Evolutionary conservation across 1,284 basidiomycete species (phyloP).

Genomic region (Quambalaria eucalypti): DNA sequence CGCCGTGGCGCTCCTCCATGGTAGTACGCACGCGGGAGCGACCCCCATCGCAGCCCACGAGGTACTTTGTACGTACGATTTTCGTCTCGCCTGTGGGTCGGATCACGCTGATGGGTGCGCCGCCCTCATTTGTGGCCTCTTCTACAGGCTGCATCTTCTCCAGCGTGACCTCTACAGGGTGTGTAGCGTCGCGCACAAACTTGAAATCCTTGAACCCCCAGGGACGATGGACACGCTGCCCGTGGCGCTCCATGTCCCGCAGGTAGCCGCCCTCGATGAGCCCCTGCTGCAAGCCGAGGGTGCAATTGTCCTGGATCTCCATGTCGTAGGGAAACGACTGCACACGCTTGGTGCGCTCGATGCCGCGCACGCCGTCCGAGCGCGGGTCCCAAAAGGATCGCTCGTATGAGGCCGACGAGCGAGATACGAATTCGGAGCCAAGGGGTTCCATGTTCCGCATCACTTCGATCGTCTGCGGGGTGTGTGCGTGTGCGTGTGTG

Average conservation of each 20-base stretch:
- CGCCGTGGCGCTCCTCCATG: conserved; percentile 32
- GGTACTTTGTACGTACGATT: conserved; percentile 47
- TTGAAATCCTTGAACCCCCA: conserved; percentile 29
- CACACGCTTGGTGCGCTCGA: conserved; percentile 47
- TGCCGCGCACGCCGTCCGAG: conserved; percentile 34
- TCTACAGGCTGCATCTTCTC: conserved; percentile 38
- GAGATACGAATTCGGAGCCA: conserved; percentile 36
- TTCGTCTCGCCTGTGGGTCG: conserved; percentile 36
- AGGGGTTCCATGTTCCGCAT: conserved; percentile 50
- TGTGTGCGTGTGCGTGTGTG: neutral
- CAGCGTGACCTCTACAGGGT: conserved; percentile 34
- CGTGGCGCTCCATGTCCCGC: conserved; percentile 46
- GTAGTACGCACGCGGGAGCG: conserved; percentile 41
- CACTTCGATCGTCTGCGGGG: conserved; percentile 61
- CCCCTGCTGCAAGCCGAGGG: conserved; percentile 49
- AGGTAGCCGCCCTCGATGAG: conserved; percentile 48
- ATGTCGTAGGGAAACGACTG: conserved; percentile 49
- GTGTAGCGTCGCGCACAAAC: conserved; percentile 22
- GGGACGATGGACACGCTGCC: conserved; percentile 42
- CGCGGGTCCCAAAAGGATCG: conserved; percentile 48
- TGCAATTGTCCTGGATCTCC: conserved; percentile 49
- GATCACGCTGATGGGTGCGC: conserved; percentile 30
- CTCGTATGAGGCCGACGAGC: conserved; percentile 46
- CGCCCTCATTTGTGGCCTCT: conserved; percentile 26
- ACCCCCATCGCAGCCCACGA: conserved; percentile 49